Base-by-base conservation (phyloP, 140 eudicot genomes). In the Stevia rebaudiana region DNA sequence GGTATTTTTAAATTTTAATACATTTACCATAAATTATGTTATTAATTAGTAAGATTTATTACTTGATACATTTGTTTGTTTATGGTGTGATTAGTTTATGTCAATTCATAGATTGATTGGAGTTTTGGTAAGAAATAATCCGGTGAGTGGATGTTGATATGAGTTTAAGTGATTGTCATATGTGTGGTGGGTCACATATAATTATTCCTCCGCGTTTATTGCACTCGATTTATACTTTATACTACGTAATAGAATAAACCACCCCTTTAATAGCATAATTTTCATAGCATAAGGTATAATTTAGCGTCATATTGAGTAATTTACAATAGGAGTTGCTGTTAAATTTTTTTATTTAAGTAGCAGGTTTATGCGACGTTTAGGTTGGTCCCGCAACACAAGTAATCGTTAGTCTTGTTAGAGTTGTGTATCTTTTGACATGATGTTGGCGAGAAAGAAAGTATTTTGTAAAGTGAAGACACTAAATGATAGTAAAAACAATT, bases 1-100 rank as follows among this genome's bases (percentile, higher is more conserved):
- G 97, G 97, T 90, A 67, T 8, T n/a, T 61, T 71, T 43, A 31
- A 2, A 0, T 13, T 25, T n/a, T 13, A n/a, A n/a, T n/a, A n/a
- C n/a, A n/a, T 24, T 43, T 43, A 6, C 22, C 24, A 15, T 46
- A 11, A 13, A 28, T 50, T 12, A 0, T 46, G 0, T 46, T 31
- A 37, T 37, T 37, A 22, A n/a, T n/a, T n/a, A n/a, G n/a, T n/a
- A n/a, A n/a, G n/a, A n/a, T n/a, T n/a, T n/a, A n/a, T n/a, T n/a
- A n/a, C n/a, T n/a, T n/a, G n/a, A n/a, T n/a, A n/a, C n/a, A 44
- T 15, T 10, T 41, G 11, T 74, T 68, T 11, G n/a, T n/a, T n/a
- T n/a, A n/a, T n/a, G n/a, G n/a, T n/a, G 11, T 3, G 22, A 9
- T 44, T 4, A 11, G 2, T 48, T 15, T 16, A 18, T 52, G 36